Evolutionary conservation across 352 stramenopile species (phyloP).

Genomic region (Aphanomyces euteiches): DNA sequence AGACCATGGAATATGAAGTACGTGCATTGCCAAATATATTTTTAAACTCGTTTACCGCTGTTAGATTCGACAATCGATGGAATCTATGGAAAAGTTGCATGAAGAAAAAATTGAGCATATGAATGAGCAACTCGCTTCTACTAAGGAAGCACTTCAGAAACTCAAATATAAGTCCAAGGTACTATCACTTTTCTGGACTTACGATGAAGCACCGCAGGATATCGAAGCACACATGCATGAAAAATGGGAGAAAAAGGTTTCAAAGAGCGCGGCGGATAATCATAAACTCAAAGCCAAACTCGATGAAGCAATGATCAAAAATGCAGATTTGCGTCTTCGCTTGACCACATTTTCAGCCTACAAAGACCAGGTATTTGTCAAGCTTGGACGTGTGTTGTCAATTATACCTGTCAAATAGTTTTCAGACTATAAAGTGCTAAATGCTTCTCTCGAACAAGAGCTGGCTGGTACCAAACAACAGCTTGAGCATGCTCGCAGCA

Average conservation of each 20-base stretch:
- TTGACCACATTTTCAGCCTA: constrained; percentile 52
- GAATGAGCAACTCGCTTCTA: constrained; percentile 54
- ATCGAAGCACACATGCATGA: constrained; percentile 62
- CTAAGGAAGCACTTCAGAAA: constrained; percentile 52
- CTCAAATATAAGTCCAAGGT: constrained; percentile 60
- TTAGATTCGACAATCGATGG: constrained; percentile 22
- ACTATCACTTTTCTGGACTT: not conserved
- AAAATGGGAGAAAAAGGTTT: constrained; percentile 73
- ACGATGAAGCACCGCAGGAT: constrained; percentile 35
- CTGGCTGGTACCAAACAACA: constrained; percentile 49
- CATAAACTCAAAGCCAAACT: constrained; percentile 63
- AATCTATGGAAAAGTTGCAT: constrained; percentile 39
- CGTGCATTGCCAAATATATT: not conserved
- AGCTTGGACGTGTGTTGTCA: not conserved
- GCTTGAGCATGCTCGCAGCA: constrained; percentile 35
- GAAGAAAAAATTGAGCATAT: constrained; percentile 58
- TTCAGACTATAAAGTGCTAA: constrained; percentile 50
- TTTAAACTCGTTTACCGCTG: not conserved
- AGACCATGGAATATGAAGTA: constrained; percentile 57
- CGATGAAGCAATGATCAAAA: constrained; percentile 76
- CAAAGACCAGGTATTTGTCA: constrained; percentile 61
- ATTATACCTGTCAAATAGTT: constrained; percentile 38
- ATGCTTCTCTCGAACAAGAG: constrained; percentile 48
- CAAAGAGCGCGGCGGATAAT: constrained; percentile 61
- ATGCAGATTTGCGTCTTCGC: constrained; percentile 65